Conservation (phyloP, 768 basidiomycete genomes). For the Mycena polygramma region DNA sequence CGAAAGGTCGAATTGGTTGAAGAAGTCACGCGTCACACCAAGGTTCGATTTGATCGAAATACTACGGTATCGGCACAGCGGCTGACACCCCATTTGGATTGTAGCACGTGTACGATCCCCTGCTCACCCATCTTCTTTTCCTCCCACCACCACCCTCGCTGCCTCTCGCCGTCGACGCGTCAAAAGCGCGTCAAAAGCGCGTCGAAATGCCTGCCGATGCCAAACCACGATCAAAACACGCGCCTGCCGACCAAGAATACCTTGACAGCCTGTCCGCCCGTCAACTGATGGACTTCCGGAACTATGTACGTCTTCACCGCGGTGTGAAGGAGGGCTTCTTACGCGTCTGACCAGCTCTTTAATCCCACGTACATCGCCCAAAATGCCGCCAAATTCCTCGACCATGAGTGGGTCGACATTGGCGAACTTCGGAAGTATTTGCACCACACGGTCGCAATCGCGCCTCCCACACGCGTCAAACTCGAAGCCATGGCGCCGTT, state of each 20-base stretch:
- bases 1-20: too few species aligned
- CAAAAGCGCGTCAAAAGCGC: not conserved
- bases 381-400: conserved; percentile 9
- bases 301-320: too few species aligned
- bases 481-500: not conserved
- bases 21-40: too few species aligned
- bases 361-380: conserved; percentile 1
- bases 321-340: too few species aligned
- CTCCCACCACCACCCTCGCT: not conserved
- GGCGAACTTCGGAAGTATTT: not conserved
- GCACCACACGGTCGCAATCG: conserved; percentile 1
- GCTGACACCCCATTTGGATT: not conserved
- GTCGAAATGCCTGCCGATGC: not conserved
- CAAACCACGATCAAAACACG: too few species aligned
- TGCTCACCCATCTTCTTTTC: not conserved
- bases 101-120: too few species aligned
- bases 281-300: not conserved
- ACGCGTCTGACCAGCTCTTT: not conserved
- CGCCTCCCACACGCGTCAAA: conserved; percentile 15
- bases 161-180: not conserved
- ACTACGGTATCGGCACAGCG: not conserved
- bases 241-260: too few species aligned
- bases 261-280: not conserved
- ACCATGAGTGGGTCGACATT: conserved; percentile 6
- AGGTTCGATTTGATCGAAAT: too few species aligned